Percentiles rank a stretch among this genome's conserved stretches.
phyloP scores from a whole-genome alignment of 768 basidiomycete species.

The Mycena venus region DNA sequence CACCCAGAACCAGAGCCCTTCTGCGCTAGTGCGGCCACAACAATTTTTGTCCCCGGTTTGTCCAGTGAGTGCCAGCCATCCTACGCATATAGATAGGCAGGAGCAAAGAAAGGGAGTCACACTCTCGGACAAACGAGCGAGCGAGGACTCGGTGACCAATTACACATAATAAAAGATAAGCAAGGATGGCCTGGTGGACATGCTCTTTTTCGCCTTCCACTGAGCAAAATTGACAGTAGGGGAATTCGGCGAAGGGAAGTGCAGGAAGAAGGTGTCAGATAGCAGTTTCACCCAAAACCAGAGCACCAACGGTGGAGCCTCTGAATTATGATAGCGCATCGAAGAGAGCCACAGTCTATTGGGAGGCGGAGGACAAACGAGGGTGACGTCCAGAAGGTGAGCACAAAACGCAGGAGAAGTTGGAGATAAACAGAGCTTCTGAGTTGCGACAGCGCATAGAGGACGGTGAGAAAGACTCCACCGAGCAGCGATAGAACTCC shows the following conservation, averaged over 20 bases:
- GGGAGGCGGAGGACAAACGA: too few species aligned
- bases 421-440: too few species aligned
- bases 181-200: slow-evolving; percentile 9
- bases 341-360: too few species aligned
- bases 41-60: too few species aligned
- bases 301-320: background rate
- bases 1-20: background rate
- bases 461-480: background rate
- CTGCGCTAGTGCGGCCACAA: too few species aligned
- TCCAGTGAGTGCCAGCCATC: too few species aligned
- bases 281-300: background rate
- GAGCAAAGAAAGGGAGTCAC: too few species aligned
- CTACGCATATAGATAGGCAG: background rate
- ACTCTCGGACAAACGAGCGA: background rate
- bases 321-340: background rate
- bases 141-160: slow-evolving; percentile 17
- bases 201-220: slow-evolving; percentile 7
- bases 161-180: slow-evolving; percentile 23
- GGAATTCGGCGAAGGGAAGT: slow-evolving; percentile 11
- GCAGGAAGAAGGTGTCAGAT: background rate
- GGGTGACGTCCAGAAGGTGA: too few species aligned
- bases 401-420: too few species aligned
- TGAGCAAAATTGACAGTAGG: slow-evolving; percentile 8
- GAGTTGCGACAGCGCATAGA: too few species aligned
- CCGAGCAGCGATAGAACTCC: too few species aligned